Evolutionary conservation across 495 filamentous ascomycete genomes (phyloP), one percentile per base, ranked within the genome.

Genomic region (Aspergillus haitiensis): DNA sequence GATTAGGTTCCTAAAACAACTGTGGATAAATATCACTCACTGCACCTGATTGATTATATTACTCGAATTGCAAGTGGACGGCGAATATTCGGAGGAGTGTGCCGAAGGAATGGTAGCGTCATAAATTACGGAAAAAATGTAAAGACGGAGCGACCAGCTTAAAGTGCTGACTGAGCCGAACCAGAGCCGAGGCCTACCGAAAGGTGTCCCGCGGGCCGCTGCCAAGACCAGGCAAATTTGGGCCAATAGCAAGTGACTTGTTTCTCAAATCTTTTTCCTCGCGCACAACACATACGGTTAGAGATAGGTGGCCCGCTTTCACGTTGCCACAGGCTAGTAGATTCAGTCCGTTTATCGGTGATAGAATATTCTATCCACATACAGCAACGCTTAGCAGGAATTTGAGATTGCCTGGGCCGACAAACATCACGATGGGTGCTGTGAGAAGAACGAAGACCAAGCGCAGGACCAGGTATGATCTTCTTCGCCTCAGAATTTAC

Each of bases 171-270:
- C 66, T 65, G 68, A 70, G 65, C 71, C 65, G 67, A 73, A 48
- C 47, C 63, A 58, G 63, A 72, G 67, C 75, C 75, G 64, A 91
- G 88, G 73, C 71, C 78, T 50, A 73, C 85, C 56, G 88, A 92
- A 66, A 79, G 75, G n/a, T 76, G 84, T 69, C 75, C 81, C 58
- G 78, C 82, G 39, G 74, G 78, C 59, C 72, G 70, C 36, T 75
- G 70, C 62, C 79, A 84, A 52, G 81, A 81, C 31, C 60, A 65
- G 21, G 51, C 50, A n/a, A 35, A 31, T 36, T 50, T 63, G 40
- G 59, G 40, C 75, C 75, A 78, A 78, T 76, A 42, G 72, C 13
- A 39, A 36, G 50, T 56, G 32, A 57, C 52, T 42, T 60, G 63
- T 73, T 75, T 73, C 67, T 66, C 50, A 68, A 62, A 60, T 10